A percentile compares a stretch with the other conserved stretches of the same genome.
Evolutionary conservation across 352 stramenopile genomes (phyloP).

Genomic region (Elongisporangium prolatum): DNA sequence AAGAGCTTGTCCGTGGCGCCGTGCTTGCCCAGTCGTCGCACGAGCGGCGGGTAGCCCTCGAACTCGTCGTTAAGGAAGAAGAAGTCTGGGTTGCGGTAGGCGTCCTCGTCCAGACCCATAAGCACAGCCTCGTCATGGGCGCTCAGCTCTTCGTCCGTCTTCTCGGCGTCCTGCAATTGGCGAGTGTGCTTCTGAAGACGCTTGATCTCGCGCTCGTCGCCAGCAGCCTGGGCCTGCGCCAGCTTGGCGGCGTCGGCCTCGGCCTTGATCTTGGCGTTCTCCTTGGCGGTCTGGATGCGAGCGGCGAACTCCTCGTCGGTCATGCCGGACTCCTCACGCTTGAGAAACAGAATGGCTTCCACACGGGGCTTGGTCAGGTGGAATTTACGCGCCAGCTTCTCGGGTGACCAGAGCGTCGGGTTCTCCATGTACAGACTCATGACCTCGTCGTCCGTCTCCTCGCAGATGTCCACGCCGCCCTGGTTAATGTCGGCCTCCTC

Average conservation of each 20-base stretch:
- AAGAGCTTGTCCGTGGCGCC: conserved; percentile 77
- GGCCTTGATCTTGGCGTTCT: conserved; percentile 25
- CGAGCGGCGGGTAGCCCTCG: conserved; percentile 69
- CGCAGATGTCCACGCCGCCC: conserved; percentile 62
- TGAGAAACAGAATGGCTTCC: conserved; percentile 77
- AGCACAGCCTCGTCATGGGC: conserved; percentile 50
- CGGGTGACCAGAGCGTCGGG: conserved; percentile 79
- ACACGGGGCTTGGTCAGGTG: conserved; percentile 67
- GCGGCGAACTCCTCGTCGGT: conserved; percentile 49
- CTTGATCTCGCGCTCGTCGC: conserved; percentile 53
- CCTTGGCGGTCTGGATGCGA: conserved; percentile 62
- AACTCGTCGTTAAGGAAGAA: conserved; percentile 85
- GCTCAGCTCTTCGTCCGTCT: conserved; percentile 53
- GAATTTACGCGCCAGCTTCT: conserved; percentile 79
- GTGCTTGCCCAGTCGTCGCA: conserved; percentile 78
- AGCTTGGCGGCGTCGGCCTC: conserved; percentile 43
- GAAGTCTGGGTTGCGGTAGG: conserved; percentile 80
- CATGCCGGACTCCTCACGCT: conserved; percentile 59
- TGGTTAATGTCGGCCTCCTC: conserved; percentile 61
- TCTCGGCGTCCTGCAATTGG: conserved; percentile 32
- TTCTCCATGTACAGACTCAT: conserved; percentile 85
- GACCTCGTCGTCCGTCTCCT: conserved; percentile 67
- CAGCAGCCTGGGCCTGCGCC: conserved; percentile 32
- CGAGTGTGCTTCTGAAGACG: conserved; percentile 54
- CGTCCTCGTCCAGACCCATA: conserved; percentile 60